Evolutionary conservation across 2,329 filamentous ascomycete species (phyloP), one percentile per base, ranked within the genome.

Genomic region (Keithomyces neogunnii): DNA sequence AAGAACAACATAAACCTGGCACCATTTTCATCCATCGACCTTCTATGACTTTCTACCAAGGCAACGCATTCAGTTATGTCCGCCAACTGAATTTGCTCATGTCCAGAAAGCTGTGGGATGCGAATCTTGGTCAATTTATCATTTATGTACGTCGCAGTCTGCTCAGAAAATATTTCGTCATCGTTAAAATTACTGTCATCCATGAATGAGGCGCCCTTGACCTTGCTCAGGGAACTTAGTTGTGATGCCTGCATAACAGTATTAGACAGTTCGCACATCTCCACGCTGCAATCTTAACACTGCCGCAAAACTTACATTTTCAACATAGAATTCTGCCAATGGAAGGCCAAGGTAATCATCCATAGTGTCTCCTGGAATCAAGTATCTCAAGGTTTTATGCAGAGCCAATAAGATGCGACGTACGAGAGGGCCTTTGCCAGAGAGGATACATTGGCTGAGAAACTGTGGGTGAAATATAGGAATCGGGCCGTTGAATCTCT

Each of bases 401-500:
- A 99, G 72, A 5, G 80, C 80, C 48, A 87, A 72, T 31, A 97
- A 68, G 8, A 96, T 82, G 8, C 75, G 76, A 57, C 89, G 85
- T 2, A 93, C 89, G 5, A 89, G 67, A 3, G 69, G 65, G 35
- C 78, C 77, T 63, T 95, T 95, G 1, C 91, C 92, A 26, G 84
- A 80, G 30, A 96, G 73, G 38, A 95, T 89, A 60, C 88, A 92
- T 65, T 96, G 88, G 49, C 88, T 86, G 30, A 97, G 70, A 53
- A 96, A 88, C 61, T 95, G 89, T 0, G 93, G 93, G 61, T 99
- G 92, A 60, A 95, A 99, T 2, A 95, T 77, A 0, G 93, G 89
- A 5, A 97, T 72, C 2, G 91, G 87, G 0, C 89, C 88, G 62
- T 96, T 97, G 47, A 97, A 75, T 54, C 88, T 77, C 58, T 88